These are phyloP conservation scores for Candida parachauliodes DNA, from an alignment of 805 yeast species.

Conservation along the genomic window DNA sequence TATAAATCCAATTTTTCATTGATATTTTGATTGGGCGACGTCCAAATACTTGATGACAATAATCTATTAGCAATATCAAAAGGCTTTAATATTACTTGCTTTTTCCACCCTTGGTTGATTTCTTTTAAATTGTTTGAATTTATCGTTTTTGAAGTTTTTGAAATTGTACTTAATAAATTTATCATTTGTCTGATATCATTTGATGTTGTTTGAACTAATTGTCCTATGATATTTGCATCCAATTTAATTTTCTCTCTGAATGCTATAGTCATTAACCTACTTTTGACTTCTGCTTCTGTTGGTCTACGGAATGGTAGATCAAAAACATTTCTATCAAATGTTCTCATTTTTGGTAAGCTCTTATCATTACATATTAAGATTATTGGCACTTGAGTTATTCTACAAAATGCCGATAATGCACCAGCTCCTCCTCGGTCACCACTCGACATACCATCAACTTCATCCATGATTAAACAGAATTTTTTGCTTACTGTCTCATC, in stretches of 20 bases:
- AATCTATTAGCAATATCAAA: conserved; percentile 80
- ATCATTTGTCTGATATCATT: conserved; percentile 95
- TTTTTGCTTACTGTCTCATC: conserved; percentile 34
- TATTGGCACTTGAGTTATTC: conserved; percentile 82
- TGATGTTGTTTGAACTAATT: conserved; percentile 76
- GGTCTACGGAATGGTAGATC: conserved; percentile 90
- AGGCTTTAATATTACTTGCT: conserved; percentile 85
- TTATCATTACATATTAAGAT: conserved; percentile 93
- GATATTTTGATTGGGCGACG: conserved; percentile 50
- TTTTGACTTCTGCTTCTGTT: conserved; percentile 70
- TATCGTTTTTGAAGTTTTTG: conserved; percentile 65
- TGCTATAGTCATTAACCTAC: conserved; percentile 88
- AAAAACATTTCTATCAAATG: conserved; percentile 78
- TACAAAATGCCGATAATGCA: conserved; percentile 81
- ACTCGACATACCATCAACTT: conserved; percentile 98
- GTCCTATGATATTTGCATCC: conserved; percentile 78
- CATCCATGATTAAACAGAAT: conserved; percentile 92
- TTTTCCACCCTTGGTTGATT: conserved; percentile 74
- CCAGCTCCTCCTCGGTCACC: conserved; percentile 99
- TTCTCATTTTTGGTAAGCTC: conserved; percentile 90
- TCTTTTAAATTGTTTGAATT: conserved; percentile 60
- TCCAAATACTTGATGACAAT: conserved; percentile 51
- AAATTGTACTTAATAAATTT: conserved; percentile 79
- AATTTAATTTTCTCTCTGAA: conserved; percentile 76
- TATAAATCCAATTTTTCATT: conserved; percentile 84